Evolutionary conservation across 2,329 filamentous ascomycete genomes (phyloP).

Genomic region (Venturia aucupariae): DNA sequence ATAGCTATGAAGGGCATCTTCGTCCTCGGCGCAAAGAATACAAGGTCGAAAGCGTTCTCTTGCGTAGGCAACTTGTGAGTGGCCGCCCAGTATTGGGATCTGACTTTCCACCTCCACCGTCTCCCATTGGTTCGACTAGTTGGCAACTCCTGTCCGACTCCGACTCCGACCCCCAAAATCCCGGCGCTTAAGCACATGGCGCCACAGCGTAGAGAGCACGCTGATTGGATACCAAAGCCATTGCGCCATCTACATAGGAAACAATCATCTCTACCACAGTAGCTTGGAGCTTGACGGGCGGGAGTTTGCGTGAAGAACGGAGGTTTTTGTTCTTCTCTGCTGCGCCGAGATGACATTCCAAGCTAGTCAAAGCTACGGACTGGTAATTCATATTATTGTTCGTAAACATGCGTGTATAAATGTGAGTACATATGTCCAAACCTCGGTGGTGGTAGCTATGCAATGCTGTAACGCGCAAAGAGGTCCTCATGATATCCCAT

Average conservation of each 20-base stretch:
- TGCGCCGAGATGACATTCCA: no score
- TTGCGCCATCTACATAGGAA: neutral
- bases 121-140: neutral
- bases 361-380: no score
- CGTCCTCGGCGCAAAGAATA: neutral
- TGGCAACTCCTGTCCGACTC: no score
- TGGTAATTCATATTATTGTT: neutral
- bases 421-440: neutral
- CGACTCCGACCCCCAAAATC: neutral
- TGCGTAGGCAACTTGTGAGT: no score
- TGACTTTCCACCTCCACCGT: neutral
- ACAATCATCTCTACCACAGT: no score
- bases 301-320: no score
- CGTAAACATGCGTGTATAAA: neutral
- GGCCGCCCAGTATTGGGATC: no score
- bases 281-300: no score
- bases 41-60: neutral
- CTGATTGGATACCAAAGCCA: conserved; percentile 4
- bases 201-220: neutral
- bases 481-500: neutral
- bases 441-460: neutral
- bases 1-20: neutral
- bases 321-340: no score
- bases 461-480: neutral
- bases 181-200: conserved; percentile 6